Evolutionary conservation across 495 filamentous ascomycete species (phyloP).

Genomic region (Hypoxylon lenormandii): DNA sequence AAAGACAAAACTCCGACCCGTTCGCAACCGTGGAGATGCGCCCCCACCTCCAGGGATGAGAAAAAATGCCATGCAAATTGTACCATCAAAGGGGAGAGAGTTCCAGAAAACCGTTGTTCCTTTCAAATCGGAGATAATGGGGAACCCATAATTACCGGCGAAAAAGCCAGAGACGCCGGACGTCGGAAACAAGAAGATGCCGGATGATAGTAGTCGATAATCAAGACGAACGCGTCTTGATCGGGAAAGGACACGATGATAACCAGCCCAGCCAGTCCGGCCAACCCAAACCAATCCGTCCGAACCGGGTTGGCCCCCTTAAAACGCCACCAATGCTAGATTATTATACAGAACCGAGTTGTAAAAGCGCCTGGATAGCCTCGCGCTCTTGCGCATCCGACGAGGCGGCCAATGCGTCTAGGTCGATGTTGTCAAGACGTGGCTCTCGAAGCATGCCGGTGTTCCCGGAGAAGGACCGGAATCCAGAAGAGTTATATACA

Average conservation of each 20-base stretch:
- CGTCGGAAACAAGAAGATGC: constrained; percentile 36
- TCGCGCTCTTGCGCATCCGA: constrained; percentile 80
- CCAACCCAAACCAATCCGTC: constrained; percentile 42
- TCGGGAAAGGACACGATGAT: constrained; percentile 40
- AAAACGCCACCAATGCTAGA: constrained; percentile 64
- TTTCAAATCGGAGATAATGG: constrained; percentile 34
- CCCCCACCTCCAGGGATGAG: constrained; percentile 39
- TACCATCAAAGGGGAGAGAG: constrained; percentile 28
- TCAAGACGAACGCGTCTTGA: constrained; percentile 41
- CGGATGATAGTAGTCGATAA: constrained; percentile 40
- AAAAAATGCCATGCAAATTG: constrained; percentile 46
- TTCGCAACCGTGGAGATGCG: constrained; percentile 44
- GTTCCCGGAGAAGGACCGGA: constrained; percentile 61
- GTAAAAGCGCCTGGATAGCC: constrained; percentile 84
- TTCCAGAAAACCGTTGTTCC: constrained; percentile 27
- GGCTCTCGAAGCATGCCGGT: constrained; percentile 63
- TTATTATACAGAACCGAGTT: constrained; percentile 86
- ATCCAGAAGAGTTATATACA: constrained; percentile 62
- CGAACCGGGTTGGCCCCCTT: constrained; percentile 35
- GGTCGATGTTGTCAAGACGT: constrained; percentile 62
- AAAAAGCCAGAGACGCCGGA: constrained; percentile 42
- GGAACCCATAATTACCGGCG: constrained; percentile 17
- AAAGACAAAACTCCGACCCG: constrained; percentile 51
- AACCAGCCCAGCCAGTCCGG: constrained; percentile 45
- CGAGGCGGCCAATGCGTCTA: constrained; percentile 63